Conservation (phyloP, 331 rosid genomes). For the Malus hybrid region DNA sequence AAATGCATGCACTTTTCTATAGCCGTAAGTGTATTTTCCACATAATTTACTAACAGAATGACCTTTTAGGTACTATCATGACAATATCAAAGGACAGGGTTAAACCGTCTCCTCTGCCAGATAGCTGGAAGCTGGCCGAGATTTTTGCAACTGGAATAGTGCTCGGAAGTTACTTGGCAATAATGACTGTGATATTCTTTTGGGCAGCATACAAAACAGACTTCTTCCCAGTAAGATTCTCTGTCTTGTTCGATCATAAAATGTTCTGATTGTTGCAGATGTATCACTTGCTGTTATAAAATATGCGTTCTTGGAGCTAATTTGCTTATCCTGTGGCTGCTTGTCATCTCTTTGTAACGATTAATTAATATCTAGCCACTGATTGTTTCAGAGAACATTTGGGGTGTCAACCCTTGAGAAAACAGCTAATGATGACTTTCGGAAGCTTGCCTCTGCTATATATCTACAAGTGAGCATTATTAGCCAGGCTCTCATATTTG, state of each 20-base stretch:
- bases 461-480: constrained; percentile 99
- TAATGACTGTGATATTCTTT: constrained; percentile 98
- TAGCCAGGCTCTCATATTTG: constrained; percentile 98
- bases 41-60: constrained; percentile 4
- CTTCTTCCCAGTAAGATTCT: constrained; percentile 80
- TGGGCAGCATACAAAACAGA: constrained; percentile 94
- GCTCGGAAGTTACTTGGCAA: constrained; percentile 94
- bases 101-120: constrained; percentile 98
- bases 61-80: constrained; percentile 82
- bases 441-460: constrained; percentile 92
- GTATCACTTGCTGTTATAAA: not conserved
- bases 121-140: constrained; percentile 97
- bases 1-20: not conserved
- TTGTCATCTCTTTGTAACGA: not conserved
- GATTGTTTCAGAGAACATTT: constrained; percentile 54
- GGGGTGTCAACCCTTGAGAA: constrained; percentile 86
- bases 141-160: constrained; percentile 89
- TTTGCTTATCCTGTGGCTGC: not conserved
- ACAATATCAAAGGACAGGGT: constrained; percentile 97
- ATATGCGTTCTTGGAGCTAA: not conserved
- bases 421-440: constrained; percentile 66
- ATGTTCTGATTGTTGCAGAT: not conserved
- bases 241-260: constrained; percentile 2
- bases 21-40: not conserved
- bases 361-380: constrained; percentile 1